Evolutionary conservation across 371 early-diverging fungal species (phyloP), one percentile per base, ranked within the genome.

Genomic region (Blakeslea trispora): DNA sequence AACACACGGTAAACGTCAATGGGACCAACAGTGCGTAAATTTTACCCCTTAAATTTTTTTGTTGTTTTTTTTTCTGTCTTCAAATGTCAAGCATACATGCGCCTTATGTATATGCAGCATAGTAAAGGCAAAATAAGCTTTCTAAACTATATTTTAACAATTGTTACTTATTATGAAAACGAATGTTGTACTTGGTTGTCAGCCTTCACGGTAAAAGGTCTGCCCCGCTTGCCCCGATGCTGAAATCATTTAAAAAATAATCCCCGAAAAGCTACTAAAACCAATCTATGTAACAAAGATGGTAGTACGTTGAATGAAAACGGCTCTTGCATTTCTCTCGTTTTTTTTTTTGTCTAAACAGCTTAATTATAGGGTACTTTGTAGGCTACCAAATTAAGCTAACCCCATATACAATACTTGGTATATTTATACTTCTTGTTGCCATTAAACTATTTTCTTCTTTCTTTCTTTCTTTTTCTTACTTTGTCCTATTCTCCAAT

Each of bases 381-480:
- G 7, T 28, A 28, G 7, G 28, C 28, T 28, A 5, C 37, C 37
- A 37, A 6, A 37, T 37, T 11, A 37, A 37, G 37, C 14, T 44
- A 18, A 44, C 9, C 44, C 18, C 9, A 22, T 22, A n/a, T 17
- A 2, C 14, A 21, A n/a, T 18, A 22, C 44, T 18, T 44, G 44
- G 44, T 44, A 44, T 18, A 22, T 22, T 18, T 44, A 22, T 2
- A 9, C 6, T 5, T 9, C 8, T 18, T 44, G 44, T 7, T n/a
- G 13, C 44, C 22, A 21, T n/a, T 9, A 14, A 9, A 9, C 44
- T 22, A 7, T 22, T 37, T 49, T 49, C 31, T 49, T 37, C 35
- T 40, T 39, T 24, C 35, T 50, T 18, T 50, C 35, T 50, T 42
- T 43, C 19, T 31, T 52, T 42, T 52, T 31, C 23, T 52, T n/a